phyloP scores from a whole-genome alignment of 2,329 filamentous ascomycete genomes.

The Pseudopithomyces maydicus region DNA sequence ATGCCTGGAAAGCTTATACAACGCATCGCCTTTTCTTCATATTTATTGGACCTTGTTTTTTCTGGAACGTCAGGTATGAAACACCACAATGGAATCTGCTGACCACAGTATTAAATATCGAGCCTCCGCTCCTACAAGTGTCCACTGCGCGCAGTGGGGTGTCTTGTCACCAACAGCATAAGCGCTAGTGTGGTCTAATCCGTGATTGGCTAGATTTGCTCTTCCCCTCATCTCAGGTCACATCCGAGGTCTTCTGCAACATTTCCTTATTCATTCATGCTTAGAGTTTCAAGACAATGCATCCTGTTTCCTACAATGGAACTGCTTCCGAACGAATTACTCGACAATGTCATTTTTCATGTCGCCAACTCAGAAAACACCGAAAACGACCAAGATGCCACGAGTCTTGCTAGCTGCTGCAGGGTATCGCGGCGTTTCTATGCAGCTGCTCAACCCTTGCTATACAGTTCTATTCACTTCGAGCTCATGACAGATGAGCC shows the following conservation, averaged over 20 bases:
- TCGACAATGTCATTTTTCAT: conserved; percentile 5
- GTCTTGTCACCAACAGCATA: no score
- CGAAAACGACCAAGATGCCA: conserved; percentile 2
- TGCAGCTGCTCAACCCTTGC: conserved; percentile 2
- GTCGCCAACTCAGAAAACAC: not conserved
- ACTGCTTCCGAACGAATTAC: conserved; percentile 6
- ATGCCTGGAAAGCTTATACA: no score
- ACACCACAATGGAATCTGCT: no score
- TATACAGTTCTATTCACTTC: conserved; percentile 7
- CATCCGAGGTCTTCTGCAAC: conserved; percentile 6
- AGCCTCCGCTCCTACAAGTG: not conserved
- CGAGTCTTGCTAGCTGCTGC: conserved; percentile 5
- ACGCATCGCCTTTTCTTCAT: no score
- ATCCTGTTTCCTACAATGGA: not conserved
- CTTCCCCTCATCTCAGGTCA: conserved; percentile 1
- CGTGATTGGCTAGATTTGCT: not conserved
- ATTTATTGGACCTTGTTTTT: no score
- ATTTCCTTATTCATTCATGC: not conserved
- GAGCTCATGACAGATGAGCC: conserved; percentile 1
- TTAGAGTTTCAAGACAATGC: not conserved
- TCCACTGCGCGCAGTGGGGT: not conserved
- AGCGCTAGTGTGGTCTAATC: not conserved
- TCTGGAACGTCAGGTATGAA: no score
- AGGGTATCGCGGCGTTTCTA: conserved; percentile 6
- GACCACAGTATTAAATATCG: no score